These are phyloP conservation scores for Zymoseptoria passerinii DNA, from an alignment of 2,329 filamentous ascomycete species.

Conservation along the genomic window DNA sequence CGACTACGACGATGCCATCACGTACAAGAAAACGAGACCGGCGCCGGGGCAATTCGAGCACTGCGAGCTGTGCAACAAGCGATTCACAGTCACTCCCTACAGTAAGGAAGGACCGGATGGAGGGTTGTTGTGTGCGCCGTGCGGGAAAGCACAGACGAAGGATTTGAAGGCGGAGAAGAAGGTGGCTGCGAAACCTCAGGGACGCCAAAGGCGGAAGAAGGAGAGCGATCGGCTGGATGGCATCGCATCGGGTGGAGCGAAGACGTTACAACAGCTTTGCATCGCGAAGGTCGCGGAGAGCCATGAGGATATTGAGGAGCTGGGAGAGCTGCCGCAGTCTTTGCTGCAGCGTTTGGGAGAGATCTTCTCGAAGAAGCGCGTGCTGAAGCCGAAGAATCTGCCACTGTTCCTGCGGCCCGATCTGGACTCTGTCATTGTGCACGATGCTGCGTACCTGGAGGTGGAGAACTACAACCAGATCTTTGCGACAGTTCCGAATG, in stretches of 20 bases:
- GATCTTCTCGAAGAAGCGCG: slow-evolving; percentile 56
- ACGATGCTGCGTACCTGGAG: slow-evolving; percentile 58
- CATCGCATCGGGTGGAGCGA: slow-evolving; percentile 54
- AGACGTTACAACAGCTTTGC: slow-evolving; percentile 58
- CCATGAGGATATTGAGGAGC: slow-evolving; percentile 55
- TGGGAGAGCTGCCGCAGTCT: slow-evolving; percentile 52
- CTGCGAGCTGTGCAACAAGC: slow-evolving; percentile 74
- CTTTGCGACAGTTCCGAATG: slow-evolving; percentile 62
- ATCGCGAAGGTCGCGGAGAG: slow-evolving; percentile 57
- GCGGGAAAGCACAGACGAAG: slow-evolving; percentile 65
- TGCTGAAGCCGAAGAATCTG: slow-evolving; percentile 45
- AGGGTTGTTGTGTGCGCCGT: slow-evolving; percentile 74
- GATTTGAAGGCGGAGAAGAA: slow-evolving; percentile 54
- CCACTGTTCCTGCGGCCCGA: slow-evolving; percentile 46
- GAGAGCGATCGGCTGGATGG: slow-evolving; percentile 84
- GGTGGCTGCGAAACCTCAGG: slow-evolving; percentile 47
- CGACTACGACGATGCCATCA: slow-evolving; percentile 40
- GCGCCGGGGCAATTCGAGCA: slow-evolving; percentile 82
- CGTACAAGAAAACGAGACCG: slow-evolving; percentile 49
- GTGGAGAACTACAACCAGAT: slow-evolving; percentile 72
- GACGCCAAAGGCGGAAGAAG: slow-evolving; percentile 61
- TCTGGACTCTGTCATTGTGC: slow-evolving; percentile 49
- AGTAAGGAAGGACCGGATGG: slow-evolving; percentile 74
- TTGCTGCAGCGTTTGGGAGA: slow-evolving; percentile 52
- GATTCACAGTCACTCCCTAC: slow-evolving; percentile 89